These are phyloP conservation scores for Pseudogymnoascus sp. DNA, from an alignment of 2,329 filamentous ascomycete species.

Conservation along the genomic window DNA sequence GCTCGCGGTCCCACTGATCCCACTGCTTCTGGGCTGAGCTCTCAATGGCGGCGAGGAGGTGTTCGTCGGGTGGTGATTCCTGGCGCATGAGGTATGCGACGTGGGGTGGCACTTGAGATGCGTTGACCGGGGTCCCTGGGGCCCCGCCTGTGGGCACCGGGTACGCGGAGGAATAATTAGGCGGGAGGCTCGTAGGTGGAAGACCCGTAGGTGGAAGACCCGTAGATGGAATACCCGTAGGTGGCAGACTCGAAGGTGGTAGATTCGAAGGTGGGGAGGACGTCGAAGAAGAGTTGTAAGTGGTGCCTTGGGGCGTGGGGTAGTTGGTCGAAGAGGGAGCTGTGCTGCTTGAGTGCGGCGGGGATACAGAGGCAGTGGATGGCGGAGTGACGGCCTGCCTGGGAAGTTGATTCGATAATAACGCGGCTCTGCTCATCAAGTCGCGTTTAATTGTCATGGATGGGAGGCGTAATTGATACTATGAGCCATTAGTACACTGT, in stretches of 20 bases:
- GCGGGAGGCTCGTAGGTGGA: not conserved
- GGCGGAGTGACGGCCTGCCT: not conserved
- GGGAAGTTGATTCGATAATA: not conserved
- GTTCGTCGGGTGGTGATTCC: not conserved
- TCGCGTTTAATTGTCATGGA: slow-evolving; percentile 54
- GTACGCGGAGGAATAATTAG: not conserved
- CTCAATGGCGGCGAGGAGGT: not conserved
- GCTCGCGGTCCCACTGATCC: not conserved
- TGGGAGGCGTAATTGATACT: slow-evolving; percentile 51
- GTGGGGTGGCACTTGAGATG: not conserved
- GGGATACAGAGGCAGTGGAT: not conserved
- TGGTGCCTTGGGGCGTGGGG: not conserved
- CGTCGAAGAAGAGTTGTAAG: not conserved
- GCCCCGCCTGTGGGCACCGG: not conserved
- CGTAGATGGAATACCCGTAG: not conserved
- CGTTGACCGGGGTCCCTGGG: not conserved
- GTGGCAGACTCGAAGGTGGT: not conserved
- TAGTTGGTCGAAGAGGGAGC: not conserved
- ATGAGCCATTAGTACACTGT: not conserved
- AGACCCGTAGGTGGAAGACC: not conserved
- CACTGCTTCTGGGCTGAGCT: not conserved
- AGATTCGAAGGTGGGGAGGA: not conserved
- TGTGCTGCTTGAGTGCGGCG: not conserved
- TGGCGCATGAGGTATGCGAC: not conserved
- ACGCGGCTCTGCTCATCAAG: slow-evolving; percentile 27